Evolutionary conservation across 2,329 filamentous ascomycete genomes (phyloP).

Genomic region (Xylaria sp.): DNA sequence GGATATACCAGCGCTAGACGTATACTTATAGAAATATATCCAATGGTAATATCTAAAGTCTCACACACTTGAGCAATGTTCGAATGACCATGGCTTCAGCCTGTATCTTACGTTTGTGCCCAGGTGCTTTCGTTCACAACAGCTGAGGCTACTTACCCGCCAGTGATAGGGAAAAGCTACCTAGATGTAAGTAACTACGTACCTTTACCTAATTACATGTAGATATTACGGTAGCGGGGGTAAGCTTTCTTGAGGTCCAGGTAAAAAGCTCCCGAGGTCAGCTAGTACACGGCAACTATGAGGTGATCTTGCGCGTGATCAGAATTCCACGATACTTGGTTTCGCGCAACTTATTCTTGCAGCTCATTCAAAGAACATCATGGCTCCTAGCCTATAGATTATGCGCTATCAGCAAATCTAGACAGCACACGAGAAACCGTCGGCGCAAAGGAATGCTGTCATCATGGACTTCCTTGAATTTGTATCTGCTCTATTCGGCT

Average conservation of each 20-base stretch:
- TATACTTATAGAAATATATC: not conserved
- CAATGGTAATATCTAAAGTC: not conserved
- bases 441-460: conserved; percentile 5
- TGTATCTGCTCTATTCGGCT: conserved; percentile 72
- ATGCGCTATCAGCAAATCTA: conserved; percentile 5
- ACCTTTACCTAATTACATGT: not conserved
- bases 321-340: conserved; percentile 7
- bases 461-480: conserved; percentile 57
- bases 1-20: not conserved
- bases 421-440: not conserved
- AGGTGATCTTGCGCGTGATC: conserved; percentile 18
- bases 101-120: not conserved
- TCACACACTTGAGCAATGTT: not conserved
- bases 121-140: not conserved
- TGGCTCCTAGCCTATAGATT: conserved; percentile 8
- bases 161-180: no score
- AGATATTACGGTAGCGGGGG: not conserved
- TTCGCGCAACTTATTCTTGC: conserved; percentile 1
- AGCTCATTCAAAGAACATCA: conserved; percentile 14
- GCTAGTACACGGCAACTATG: conserved; percentile 1
- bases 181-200: not conserved
- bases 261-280: not conserved
- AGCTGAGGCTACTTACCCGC: not conserved
- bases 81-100: not conserved
- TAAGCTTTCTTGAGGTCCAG: not conserved